These are phyloP conservation scores for Amesomyces nigricolor DNA, from an alignment of 2,329 filamentous ascomycete genomes.

Conservation along the genomic window DNA sequence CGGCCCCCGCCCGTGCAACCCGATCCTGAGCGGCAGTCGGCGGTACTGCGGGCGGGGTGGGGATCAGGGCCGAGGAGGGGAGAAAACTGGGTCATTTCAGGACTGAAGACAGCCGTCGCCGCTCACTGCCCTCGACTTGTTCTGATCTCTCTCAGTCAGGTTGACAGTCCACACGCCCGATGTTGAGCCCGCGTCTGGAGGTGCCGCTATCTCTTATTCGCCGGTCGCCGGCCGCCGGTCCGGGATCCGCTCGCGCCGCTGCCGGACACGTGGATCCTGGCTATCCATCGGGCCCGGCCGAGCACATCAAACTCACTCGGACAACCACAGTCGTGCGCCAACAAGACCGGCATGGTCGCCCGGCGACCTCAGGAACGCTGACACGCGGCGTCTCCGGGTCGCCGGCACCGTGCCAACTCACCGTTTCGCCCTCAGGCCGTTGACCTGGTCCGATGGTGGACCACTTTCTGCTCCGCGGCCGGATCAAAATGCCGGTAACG, in stretches of 20 bases:
- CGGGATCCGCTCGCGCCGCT: neutral
- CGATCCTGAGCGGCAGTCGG: constrained; percentile 10
- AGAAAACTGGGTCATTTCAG: neutral
- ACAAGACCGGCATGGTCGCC: neutral
- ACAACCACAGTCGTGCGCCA: neutral
- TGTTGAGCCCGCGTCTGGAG: too few relatives aligned
- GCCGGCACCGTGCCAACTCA: constrained; percentile 12
- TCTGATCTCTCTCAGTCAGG: too few relatives aligned
- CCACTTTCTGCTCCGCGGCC: neutral
- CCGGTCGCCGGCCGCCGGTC: neutral
- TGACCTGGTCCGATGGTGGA: neutral
- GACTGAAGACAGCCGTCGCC: neutral
- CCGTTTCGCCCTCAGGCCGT: neutral
- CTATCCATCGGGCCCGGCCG: constrained; percentile 1
- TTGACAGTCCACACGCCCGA: too few relatives aligned
- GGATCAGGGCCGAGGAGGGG: neutral
- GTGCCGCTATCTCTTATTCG: too few relatives aligned
- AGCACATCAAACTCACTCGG: neutral
- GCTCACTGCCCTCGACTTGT: neutral
- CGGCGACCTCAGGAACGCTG: constrained; percentile 5
- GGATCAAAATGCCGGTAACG: neutral
- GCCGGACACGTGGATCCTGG: constrained; percentile 15
- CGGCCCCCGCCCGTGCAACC: constrained; percentile 5
- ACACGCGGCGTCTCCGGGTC: constrained; percentile 11
- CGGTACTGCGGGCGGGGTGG: neutral